A percentile compares a stretch with the other conserved stretches of the same genome.
Conservation (phyloP, 441 rosid genomes). For the Rhodomyrtus psidioides region DNA sequence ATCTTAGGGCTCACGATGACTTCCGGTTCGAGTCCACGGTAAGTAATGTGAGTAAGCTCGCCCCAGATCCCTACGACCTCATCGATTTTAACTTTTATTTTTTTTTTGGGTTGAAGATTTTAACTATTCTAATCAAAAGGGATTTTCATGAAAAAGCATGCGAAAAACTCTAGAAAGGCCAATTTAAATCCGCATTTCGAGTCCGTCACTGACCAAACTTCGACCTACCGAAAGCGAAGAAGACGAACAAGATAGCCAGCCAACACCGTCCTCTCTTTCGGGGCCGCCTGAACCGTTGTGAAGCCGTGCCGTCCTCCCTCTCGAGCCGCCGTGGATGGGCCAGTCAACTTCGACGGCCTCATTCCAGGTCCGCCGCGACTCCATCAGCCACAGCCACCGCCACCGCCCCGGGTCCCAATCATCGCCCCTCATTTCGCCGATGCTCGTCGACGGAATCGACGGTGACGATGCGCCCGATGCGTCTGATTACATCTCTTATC, state of each 20-base stretch:
- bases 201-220: neutral
- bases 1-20: neutral
- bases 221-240: neutral
- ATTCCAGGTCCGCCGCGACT: constrained; percentile 27
- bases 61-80: neutral
- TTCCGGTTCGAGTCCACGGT: neutral
- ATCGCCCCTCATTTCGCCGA: constrained; percentile 27
- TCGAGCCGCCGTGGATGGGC: constrained; percentile 30
- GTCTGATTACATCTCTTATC: constrained; percentile 42
- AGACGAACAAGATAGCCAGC: neutral
- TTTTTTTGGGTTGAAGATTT: too few relatives aligned
- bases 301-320: neutral
- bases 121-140: neutral
- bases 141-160: neutral
- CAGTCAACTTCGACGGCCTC: constrained; percentile 51
- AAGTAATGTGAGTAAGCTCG: neutral
- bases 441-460: constrained; percentile 18
- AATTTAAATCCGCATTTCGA: neutral
- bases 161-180: neutral
- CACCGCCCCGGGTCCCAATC: constrained; percentile 23
- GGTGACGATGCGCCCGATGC: neutral
- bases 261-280: too few relatives aligned
- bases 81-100: neutral
- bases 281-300: too few relatives aligned
- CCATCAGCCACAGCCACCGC: constrained; percentile 7